Conservation (phyloP, 495 filamentous ascomycete species). For the Aspergillus incahuasiensis region DNA sequence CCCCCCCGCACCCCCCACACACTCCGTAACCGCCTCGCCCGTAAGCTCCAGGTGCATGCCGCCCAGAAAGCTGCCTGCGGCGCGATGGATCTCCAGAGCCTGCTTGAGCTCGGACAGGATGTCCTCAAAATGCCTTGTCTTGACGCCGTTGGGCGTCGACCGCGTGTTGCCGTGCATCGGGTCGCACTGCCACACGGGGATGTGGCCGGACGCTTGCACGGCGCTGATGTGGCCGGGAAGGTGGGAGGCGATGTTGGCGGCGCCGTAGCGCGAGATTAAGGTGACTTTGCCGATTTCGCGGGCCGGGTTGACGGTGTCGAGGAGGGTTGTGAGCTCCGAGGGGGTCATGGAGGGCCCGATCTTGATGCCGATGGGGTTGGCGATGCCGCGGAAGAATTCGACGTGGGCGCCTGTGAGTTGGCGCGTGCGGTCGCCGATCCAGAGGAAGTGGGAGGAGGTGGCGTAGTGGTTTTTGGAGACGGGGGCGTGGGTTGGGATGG, state of each 20-base stretch:
- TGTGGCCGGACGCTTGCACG: conserved; percentile 66
- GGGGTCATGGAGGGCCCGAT: conserved; percentile 79
- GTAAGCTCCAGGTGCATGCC: conserved; percentile 95
- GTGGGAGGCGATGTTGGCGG: conserved; percentile 60
- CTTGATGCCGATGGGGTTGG: conserved; percentile 94
- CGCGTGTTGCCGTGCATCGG: conserved; percentile 86
- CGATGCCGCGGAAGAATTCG: conserved; percentile 94
- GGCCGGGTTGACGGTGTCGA: conserved; percentile 78
- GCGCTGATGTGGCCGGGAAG: conserved; percentile 81
- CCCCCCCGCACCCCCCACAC: conserved; percentile 83
- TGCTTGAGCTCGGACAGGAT: conserved; percentile 80
- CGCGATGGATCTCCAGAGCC: conserved; percentile 76
- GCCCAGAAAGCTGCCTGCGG: conserved; percentile 77
- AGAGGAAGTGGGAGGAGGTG: conserved; percentile 95
- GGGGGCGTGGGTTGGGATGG: conserved; percentile 6
- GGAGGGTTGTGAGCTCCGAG: conserved; percentile 66
- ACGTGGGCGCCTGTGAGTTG: conserved; percentile 90
- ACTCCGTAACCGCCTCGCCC: conserved; percentile 94
- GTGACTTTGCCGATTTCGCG: conserved; percentile 87
- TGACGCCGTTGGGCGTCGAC: conserved; percentile 64
- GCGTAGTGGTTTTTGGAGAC: conserved; percentile 58
- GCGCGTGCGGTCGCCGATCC: conserved; percentile 95
- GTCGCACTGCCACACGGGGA: conserved; percentile 96
- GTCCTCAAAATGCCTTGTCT: conserved; percentile 81
- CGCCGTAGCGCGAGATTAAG: conserved; percentile 92